Base-by-base conservation (phyloP, 495 filamentous ascomycete genomes). In the Lentithecium fluviatile region DNA sequence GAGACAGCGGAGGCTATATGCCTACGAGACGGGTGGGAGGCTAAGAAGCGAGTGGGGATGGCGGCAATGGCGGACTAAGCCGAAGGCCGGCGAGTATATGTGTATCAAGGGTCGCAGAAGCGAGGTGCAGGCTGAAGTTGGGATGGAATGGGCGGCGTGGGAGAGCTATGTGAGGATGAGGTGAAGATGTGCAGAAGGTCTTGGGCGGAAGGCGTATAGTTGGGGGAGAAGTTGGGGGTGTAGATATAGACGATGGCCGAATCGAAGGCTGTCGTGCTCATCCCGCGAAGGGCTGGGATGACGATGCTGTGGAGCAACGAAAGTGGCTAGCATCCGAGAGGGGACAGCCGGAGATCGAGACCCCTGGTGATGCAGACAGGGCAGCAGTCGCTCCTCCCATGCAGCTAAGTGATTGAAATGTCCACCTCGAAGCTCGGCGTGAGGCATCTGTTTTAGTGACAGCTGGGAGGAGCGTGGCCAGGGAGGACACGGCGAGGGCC, bases 271-370 rank as follows among this genome's bases (percentile, higher is more conserved):
- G 20, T 55, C 58, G 52, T 61, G 12, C 50, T 24, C 65, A 67
- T 67, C 65, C 65, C 65, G 60, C 65, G 59, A 63, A 55, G 43
- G 40, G 63, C 64, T 58, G 58, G 64, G 64, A 62, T 66, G 64
- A 66, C 57, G 58, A 62, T 58, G 58, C 58, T 62, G 64, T 58
- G 64, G 58, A 57, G 52, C 57, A 34, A 62, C 45, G 37, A 60
- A 58, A 57, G 47, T 37, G 49, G 56, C 52, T 57, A 53, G 55
- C 40, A 60, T 60, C 65, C 56, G 50, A 52, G 65, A 53, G 46
- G 29, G 29, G 56, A 48, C 52, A 40, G 46, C 25, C 40, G 52
- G 58, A 60, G 65, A 64, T 68, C 60, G 55, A 60, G 61, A 55
- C 57, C 62, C 53, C 54, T 45, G 23, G 45, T 45, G 47, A 37